A percentile compares a stretch with the other conserved stretches of the same genome.
Conservation (phyloP, 202 grass and related monocot species). For the Elaeis oleifera region DNA sequence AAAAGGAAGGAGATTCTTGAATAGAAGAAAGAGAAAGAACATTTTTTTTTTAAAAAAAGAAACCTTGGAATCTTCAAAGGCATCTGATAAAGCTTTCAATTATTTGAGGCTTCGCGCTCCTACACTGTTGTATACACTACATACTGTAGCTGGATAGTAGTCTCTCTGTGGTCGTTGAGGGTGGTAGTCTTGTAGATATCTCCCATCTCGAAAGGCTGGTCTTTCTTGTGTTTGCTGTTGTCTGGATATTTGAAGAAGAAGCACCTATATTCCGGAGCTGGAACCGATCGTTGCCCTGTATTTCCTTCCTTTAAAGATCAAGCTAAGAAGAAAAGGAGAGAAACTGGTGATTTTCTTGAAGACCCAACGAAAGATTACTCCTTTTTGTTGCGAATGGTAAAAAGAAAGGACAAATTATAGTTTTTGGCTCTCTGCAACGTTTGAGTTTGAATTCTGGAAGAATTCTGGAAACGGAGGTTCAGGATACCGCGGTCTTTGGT, state of each 20-base stretch:
- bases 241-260: conserved; percentile 39
- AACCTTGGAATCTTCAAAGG: conserved; percentile 62
- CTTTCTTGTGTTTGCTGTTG: conserved; percentile 71
- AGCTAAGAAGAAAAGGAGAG: no score
- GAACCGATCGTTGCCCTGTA: neutral
- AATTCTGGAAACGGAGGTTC: no score
- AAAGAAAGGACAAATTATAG: conserved; percentile 13
- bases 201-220: conserved; percentile 27
- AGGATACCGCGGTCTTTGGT: no score
- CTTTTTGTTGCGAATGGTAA: conserved; percentile 26
- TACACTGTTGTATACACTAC: neutral
- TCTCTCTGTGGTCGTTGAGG: neutral
- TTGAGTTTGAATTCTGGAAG: conserved; percentile 9
- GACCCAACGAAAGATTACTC: neutral
- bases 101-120: conserved; percentile 6
- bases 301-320: neutral
- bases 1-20: conserved; percentile 8
- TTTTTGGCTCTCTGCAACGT: conserved; percentile 2
- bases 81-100: conserved; percentile 14
- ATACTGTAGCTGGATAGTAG: neutral
- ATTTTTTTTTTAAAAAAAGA: conserved; percentile 10
- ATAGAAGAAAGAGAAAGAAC: conserved; percentile 10
- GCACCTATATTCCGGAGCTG: conserved; percentile 54
- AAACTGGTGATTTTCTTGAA: neutral
- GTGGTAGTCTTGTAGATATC: neutral